Evolutionary conservation across 306 rosid genomes (phyloP).

Genomic region (Cyclanthera cordifolia): DNA sequence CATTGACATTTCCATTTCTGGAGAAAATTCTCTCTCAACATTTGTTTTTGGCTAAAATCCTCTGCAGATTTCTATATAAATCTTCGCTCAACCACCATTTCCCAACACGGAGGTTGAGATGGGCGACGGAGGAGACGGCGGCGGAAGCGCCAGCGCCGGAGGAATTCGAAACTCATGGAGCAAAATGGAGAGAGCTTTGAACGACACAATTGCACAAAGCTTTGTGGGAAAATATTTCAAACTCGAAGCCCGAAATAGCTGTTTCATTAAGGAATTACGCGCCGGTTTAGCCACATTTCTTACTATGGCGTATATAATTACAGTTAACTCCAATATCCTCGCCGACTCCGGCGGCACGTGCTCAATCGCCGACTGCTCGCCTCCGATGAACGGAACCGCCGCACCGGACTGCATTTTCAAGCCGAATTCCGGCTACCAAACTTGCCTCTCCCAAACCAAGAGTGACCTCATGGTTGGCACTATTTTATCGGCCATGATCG

Average conservation of each 20-base stretch:
- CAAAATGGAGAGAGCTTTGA: conserved; percentile 39
- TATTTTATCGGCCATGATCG: conserved; percentile 50
- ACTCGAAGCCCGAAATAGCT: conserved; percentile 49
- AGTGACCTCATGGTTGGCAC: conserved; percentile 78
- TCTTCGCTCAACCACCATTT: neutral
- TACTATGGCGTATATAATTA: conserved; percentile 92
- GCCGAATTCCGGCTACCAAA: conserved; percentile 53
- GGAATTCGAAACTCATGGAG: conserved; percentile 28
- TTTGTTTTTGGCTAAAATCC: too few species aligned
- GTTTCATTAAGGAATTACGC: conserved; percentile 56
- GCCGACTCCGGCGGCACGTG: conserved; percentile 70
- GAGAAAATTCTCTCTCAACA: too few species aligned
- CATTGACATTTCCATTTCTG: too few species aligned
- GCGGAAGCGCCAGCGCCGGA: conserved; percentile 34
- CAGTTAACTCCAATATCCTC: conserved; percentile 78
- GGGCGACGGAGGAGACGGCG: too few species aligned
- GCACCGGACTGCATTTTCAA: conserved; percentile 32
- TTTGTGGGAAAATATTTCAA: conserved; percentile 58
- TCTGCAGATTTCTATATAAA: conserved; percentile 19
- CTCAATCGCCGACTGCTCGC: conserved; percentile 47
- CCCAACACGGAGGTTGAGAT: too few species aligned
- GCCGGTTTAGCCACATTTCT: conserved; percentile 82
- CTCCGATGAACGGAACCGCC: conserved; percentile 28
- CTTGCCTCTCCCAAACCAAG: conserved; percentile 50
- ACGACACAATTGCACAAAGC: conserved; percentile 37